A percentile compares a stretch with the other conserved stretches of the same genome.
Conservation (phyloP, 2,329 filamentous ascomycete genomes). For the Talaromyces atroroseus region DNA sequence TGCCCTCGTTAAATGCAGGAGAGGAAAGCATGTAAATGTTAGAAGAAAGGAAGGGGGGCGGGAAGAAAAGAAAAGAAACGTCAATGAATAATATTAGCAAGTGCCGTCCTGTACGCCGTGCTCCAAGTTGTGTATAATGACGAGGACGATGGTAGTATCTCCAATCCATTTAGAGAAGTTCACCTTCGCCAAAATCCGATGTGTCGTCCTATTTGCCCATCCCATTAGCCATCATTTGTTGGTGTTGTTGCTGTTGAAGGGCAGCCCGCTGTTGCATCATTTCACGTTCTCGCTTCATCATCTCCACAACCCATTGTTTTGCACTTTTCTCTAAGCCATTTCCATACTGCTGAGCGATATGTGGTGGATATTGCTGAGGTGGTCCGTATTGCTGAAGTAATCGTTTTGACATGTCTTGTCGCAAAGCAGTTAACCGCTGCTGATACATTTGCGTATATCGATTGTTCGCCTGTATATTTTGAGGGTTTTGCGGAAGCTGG, state of each 20-base stretch:
- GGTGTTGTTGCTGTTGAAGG: slow-evolving; percentile 24
- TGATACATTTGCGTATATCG: slow-evolving; percentile 35
- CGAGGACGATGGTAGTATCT: not conserved
- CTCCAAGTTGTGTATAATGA: slow-evolving; percentile 2
- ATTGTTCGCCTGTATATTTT: slow-evolving; percentile 24
- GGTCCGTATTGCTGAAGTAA: slow-evolving; percentile 35
- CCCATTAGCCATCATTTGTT: slow-evolving; percentile 40
- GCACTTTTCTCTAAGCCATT: slow-evolving; percentile 33
- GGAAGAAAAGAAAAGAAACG: slow-evolving; percentile 19
- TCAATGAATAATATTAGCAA: slow-evolving; percentile 13
- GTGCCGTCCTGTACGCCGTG: not conserved
- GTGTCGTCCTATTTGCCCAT: slow-evolving; percentile 31
- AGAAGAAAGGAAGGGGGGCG: no score
- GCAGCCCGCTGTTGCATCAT: slow-evolving; percentile 22
- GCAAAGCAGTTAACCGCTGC: slow-evolving; percentile 29
- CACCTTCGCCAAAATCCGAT: not conserved
- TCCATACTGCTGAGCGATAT: slow-evolving; percentile 33
- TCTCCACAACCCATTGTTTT: slow-evolving; percentile 32
- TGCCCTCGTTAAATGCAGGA: not conserved
- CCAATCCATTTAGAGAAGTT: not conserved
- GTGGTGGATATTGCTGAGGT: slow-evolving; percentile 33
- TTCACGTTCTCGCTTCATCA: slow-evolving; percentile 35
- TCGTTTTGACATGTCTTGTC: slow-evolving; percentile 34
- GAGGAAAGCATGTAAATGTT: not conserved
- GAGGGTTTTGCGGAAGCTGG: slow-evolving; percentile 28